phyloP scores from a whole-genome alignment of 805 yeast species.

The Hanseniaspora valbyensis region DNA sequence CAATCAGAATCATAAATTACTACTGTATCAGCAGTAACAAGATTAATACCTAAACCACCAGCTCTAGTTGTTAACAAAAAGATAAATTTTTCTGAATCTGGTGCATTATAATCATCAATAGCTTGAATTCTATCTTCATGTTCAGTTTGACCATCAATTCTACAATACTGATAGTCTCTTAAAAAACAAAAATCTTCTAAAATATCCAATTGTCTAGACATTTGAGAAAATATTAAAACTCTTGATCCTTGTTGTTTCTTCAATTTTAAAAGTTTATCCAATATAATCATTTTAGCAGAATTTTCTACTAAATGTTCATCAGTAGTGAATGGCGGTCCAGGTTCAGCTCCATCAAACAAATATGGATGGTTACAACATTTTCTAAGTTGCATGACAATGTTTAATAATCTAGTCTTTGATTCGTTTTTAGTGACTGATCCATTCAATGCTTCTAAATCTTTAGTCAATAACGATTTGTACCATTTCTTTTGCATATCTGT shows the following conservation, averaged over 20 bases:
- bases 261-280: conserved; percentile 70
- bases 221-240: conserved; percentile 84
- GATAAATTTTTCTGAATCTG: conserved; percentile 70
- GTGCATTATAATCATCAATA: conserved; percentile 81
- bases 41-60: conserved; percentile 90
- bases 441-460: conserved; percentile 91
- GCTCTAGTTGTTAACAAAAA: conserved; percentile 88
- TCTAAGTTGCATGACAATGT: conserved; percentile 92
- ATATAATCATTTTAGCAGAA: conserved; percentile 79
- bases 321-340: conserved; percentile 94
- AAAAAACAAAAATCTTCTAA: conserved; percentile 84
- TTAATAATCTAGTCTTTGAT: conserved; percentile 78
- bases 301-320: conserved; percentile 89
- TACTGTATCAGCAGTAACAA: conserved; percentile 86
- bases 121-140: conserved; percentile 89
- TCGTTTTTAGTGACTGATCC: conserved; percentile 93
- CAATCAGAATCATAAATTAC: conserved; percentile 86
- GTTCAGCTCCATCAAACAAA: conserved; percentile 97
- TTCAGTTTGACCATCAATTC: conserved; percentile 87
- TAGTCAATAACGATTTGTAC: conserved; percentile 80
- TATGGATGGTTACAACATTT: conserved; percentile 97
- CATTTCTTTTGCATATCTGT: conserved; percentile 87
- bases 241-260: conserved; percentile 70
- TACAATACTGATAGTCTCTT: conserved; percentile 73
- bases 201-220: conserved; percentile 82